These are phyloP conservation scores for Cornus kousa DNA, from an alignment of 148 eudicot genomes.

Conservation along the genomic window DNA sequence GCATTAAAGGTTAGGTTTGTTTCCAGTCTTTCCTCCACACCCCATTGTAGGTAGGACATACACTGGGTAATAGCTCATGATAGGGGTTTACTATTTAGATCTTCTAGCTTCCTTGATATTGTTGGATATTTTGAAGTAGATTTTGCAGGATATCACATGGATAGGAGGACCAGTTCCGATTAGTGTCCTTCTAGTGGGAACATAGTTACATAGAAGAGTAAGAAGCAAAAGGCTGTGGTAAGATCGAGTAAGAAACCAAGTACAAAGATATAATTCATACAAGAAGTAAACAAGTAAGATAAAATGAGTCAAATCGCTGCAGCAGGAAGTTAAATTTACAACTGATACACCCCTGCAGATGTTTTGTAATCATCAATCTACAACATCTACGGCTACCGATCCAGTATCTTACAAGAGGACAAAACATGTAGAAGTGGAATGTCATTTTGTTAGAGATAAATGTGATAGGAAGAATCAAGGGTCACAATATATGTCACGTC, in stretches of 20 bases:
- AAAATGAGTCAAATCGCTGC: neutral
- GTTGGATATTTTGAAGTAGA: neutral
- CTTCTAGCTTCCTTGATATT: neutral
- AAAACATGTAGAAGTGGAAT: too few relatives aligned
- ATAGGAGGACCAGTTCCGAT: neutral
- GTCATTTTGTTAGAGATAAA: too few relatives aligned
- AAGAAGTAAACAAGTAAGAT: neutral
- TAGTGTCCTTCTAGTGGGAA: neutral
- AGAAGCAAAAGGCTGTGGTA: neutral
- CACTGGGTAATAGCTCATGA: neutral
- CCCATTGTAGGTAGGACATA: too few relatives aligned
- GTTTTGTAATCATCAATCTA: too few relatives aligned
- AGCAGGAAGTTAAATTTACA: too few relatives aligned
- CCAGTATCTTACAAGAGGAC: too few relatives aligned
- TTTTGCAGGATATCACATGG: neutral
- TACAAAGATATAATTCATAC: neutral
- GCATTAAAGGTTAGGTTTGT: too few relatives aligned
- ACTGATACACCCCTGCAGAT: too few relatives aligned
- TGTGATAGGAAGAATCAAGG: too few relatives aligned
- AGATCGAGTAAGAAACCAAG: neutral
- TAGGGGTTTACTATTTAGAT: neutral
- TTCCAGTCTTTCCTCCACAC: too few relatives aligned
- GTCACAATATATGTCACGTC: too few relatives aligned
- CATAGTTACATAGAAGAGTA: neutral
- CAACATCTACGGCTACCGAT: too few relatives aligned